Evolutionary conservation across 768 basidiomycete species (phyloP).

Genomic region (Gelatoporia subvermispora): DNA sequence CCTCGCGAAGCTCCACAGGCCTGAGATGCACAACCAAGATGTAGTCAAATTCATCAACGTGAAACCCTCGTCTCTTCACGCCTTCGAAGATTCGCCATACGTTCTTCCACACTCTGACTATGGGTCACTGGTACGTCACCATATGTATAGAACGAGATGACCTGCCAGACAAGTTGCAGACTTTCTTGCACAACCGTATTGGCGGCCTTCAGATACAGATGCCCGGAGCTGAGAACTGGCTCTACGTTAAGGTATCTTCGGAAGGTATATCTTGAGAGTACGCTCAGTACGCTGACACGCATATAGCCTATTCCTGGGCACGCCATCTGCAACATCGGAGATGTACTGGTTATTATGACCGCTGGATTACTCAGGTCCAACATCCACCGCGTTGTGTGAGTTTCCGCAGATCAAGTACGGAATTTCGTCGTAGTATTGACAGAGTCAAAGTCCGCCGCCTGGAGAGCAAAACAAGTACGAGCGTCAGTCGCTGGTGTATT

Average conservation of each 20-base stretch:
- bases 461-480: conserved; percentile 46
- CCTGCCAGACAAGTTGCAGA: conserved; percentile 19
- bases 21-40: conserved; percentile 23
- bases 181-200: conserved; percentile 38
- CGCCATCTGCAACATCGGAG: conserved; percentile 37
- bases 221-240: conserved; percentile 34
- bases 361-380: conserved; percentile 63
- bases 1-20: conserved; percentile 21
- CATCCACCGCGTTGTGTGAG: conserved; percentile 48
- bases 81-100: conserved; percentile 15
- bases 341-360: conserved; percentile 56
- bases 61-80: conserved; percentile 12
- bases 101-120: conserved; percentile 33
- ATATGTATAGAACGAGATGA: not conserved
- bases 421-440: not conserved
- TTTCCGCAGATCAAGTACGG: conserved; percentile 3
- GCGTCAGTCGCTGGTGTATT: conserved; percentile 70
- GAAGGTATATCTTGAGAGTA: too few species aligned
- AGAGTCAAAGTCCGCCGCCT: conserved; percentile 41
- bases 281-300: too few species aligned
- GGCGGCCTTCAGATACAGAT: conserved; percentile 40
- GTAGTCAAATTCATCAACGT: conserved; percentile 29
- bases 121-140: conserved; percentile 27
- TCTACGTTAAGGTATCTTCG: conserved; percentile 41
- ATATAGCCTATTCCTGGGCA: conserved; percentile 29